phyloP scores from a whole-genome alignment of 2,329 filamentous ascomycete species.

The Aureobasidium sp. region DNA sequence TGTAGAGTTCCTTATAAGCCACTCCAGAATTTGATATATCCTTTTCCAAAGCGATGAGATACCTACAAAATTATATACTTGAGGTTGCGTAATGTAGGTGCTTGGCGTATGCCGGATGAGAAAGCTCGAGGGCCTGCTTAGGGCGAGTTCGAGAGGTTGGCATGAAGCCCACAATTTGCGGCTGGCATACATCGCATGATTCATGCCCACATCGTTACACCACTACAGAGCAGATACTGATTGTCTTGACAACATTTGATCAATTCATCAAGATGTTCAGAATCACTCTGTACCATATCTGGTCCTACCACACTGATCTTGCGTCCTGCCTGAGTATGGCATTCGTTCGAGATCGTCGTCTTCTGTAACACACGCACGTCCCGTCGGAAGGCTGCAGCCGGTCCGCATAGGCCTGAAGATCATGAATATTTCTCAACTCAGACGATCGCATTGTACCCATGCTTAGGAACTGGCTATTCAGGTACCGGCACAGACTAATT shows the following conservation, averaged over 20 bases:
- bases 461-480: background rate
- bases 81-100: background rate
- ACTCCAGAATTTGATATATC: no score
- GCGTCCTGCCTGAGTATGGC: no score
- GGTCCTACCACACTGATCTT: no score
- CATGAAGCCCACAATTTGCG: background rate
- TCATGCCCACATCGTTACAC: background rate
- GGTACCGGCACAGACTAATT: background rate
- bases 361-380: conserved; percentile 7
- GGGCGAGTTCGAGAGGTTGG: background rate
- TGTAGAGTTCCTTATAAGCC: background rate
- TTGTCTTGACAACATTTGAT: background rate
- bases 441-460: background rate
- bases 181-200: background rate
- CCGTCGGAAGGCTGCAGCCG: background rate
- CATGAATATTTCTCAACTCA: background rate
- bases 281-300: background rate
- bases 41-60: no score
- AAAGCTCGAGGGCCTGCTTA: background rate
- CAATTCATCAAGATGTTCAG: background rate
- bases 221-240: background rate
- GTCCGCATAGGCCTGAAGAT: background rate
- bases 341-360: background rate
- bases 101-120: background rate
- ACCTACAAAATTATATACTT: no score